A percentile compares a stretch with the other conserved stretches of the same genome.
Evolutionary conservation across 768 basidiomycete species (phyloP).

Genomic region (Boletus subcaerulescens): DNA sequence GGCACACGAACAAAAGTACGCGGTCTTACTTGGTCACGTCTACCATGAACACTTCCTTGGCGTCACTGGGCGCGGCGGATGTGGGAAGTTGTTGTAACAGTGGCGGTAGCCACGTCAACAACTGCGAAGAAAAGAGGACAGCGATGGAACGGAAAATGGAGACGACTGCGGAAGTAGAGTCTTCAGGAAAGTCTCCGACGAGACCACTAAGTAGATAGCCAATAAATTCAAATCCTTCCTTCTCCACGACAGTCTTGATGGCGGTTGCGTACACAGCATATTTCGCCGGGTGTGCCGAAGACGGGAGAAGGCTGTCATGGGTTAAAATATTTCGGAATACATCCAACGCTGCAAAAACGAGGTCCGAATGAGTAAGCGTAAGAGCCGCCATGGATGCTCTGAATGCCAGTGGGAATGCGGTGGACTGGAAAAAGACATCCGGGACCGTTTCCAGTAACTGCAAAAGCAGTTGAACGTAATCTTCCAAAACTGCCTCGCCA

Average conservation of each 20-base stretch:
- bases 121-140: conserved; percentile 61
- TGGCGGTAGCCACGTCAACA: conserved; percentile 69
- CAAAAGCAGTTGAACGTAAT: conserved; percentile 81
- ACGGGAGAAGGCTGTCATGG: conserved; percentile 64
- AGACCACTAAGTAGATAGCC: conserved; percentile 72
- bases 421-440: conserved; percentile 74
- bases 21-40: conserved; percentile 70
- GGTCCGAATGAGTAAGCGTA: conserved; percentile 78
- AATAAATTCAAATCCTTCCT: conserved; percentile 71
- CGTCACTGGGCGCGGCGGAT: conserved; percentile 54
- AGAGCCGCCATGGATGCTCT: conserved; percentile 73
- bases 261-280: conserved; percentile 58
- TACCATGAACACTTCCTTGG: conserved; percentile 68
- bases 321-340: conserved; percentile 71
- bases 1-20: background rate
- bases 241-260: conserved; percentile 59
- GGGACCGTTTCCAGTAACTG: conserved; percentile 67
- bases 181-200: conserved; percentile 86
- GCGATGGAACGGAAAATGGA: conserved; percentile 73
- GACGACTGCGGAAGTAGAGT: conserved; percentile 68
- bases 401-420: conserved; percentile 76
- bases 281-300: conserved; percentile 52
- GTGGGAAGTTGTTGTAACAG: conserved; percentile 70
- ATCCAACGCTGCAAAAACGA: conserved; percentile 79
- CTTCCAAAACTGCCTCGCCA: conserved; percentile 76